Evolutionary conservation across 306 rosid species (phyloP).

Genomic region (Albizia julibrissin): DNA sequence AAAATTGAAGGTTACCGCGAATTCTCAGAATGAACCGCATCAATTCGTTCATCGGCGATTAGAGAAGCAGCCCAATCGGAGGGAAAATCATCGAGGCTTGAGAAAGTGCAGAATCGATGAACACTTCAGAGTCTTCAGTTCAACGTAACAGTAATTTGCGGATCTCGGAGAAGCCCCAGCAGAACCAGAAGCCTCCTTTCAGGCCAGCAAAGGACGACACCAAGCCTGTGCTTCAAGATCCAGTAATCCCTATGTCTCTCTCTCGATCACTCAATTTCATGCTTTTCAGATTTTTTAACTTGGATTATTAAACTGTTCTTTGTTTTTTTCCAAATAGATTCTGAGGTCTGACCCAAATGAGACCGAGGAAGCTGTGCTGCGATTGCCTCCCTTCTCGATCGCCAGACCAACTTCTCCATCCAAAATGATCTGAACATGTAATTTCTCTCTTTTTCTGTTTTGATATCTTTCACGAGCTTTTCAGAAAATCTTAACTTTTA

Average conservation of each 20-base stretch:
- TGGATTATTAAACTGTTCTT: not conserved
- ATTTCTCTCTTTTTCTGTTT: not conserved
- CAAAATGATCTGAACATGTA: slow-evolving; percentile 20
- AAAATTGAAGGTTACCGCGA: not conserved
- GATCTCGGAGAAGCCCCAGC: slow-evolving; percentile 25
- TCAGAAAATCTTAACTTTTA: not conserved
- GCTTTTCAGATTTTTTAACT: not conserved
- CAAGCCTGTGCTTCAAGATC: slow-evolving; percentile 89
- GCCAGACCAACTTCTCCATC: slow-evolving; percentile 32
- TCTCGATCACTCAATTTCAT: not conserved
- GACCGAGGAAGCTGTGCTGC: slow-evolving; percentile 84
- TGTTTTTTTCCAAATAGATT: slow-evolving; percentile 45
- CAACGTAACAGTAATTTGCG: slow-evolving; percentile 32
- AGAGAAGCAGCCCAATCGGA: not conserved
- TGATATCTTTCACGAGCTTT: not conserved
- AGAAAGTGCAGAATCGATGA: slow-evolving; percentile 38
- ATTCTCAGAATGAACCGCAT: not conserved
- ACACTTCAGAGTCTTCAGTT: slow-evolving; percentile 40
- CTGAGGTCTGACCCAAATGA: slow-evolving; percentile 86
- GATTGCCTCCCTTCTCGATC: slow-evolving; percentile 62
- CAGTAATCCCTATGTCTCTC: slow-evolving; percentile 44
- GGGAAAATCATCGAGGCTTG: not conserved
- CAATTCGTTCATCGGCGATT: not conserved
- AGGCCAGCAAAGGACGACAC: slow-evolving; percentile 84
- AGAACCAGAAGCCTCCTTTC: slow-evolving; percentile 61